Evolutionary conservation across 2,329 filamentous ascomycete genomes (phyloP).

Genomic region (Pestalotiopsis sp.): DNA sequence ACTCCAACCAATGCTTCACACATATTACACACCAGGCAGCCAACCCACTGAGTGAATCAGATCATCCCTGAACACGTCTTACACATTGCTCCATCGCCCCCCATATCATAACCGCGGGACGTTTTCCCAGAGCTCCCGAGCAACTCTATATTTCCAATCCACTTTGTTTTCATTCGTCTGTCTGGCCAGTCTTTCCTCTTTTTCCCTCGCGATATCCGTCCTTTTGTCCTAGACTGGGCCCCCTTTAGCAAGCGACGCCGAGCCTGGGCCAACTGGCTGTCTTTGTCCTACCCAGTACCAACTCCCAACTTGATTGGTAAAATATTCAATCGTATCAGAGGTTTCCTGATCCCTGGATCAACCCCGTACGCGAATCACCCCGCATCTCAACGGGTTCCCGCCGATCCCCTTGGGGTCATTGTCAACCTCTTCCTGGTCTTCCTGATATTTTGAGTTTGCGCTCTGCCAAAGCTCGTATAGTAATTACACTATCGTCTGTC

Average conservation of each 20-base stretch:
- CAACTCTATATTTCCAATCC: neutral
- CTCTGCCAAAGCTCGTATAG: neutral
- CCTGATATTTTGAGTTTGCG: neutral
- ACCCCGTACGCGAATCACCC: neutral
- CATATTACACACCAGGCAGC: neutral
- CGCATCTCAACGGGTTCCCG: neutral
- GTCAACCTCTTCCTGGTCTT: neutral
- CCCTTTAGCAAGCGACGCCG: neutral
- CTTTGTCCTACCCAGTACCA: too few relatives aligned
- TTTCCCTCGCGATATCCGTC: neutral
- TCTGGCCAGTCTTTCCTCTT: neutral
- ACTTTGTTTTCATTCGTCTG: neutral
- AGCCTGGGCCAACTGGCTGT: neutral
- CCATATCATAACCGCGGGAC: neutral
- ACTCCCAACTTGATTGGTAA: too few relatives aligned
- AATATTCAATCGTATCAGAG: neutral
- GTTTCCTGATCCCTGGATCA: neutral
- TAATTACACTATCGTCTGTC: neutral
- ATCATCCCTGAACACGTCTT: neutral
- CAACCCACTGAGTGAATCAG: neutral
- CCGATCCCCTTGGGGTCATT: neutral
- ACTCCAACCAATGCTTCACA: neutral
- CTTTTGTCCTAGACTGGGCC: neutral
- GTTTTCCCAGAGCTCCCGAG: neutral
- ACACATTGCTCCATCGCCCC: neutral